These are phyloP conservation scores for Thelonectria olida DNA, from an alignment of 2,329 filamentous ascomycete genomes.

Conservation along the genomic window DNA sequence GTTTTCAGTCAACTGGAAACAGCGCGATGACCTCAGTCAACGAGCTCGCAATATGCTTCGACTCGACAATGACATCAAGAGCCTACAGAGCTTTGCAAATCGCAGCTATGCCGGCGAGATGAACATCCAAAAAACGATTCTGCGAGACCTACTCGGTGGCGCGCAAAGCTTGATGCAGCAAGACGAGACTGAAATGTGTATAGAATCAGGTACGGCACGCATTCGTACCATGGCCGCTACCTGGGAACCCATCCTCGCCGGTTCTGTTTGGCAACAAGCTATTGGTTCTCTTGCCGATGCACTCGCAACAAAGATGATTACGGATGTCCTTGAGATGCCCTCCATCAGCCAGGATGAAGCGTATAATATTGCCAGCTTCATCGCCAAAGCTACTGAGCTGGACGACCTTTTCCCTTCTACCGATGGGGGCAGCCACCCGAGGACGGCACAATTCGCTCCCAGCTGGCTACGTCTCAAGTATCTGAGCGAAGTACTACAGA, in stretches of 20 bases:
- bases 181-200: constrained; percentile 60
- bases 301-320: constrained; percentile 66
- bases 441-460: constrained; percentile 68
- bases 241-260: constrained; percentile 67
- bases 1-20: constrained; percentile 61
- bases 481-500: constrained; percentile 71
- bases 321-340: constrained; percentile 69
- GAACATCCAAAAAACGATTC: constrained; percentile 66
- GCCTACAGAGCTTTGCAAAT: constrained; percentile 67
- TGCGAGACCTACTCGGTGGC: constrained; percentile 69
- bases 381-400: constrained; percentile 64
- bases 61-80: constrained; percentile 68
- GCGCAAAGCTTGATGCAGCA: constrained; percentile 69
- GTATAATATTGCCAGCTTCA: constrained; percentile 67
- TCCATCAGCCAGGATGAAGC: constrained; percentile 72
- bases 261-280: constrained; percentile 71
- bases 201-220: constrained; percentile 62
- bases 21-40: constrained; percentile 59
- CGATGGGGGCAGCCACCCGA: constrained; percentile 56
- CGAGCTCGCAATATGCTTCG: constrained; percentile 64
- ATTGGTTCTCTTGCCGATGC: constrained; percentile 68
- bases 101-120: constrained; percentile 71
- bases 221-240: constrained; percentile 62
- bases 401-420: constrained; percentile 68
- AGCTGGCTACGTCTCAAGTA: constrained; percentile 73